Conservation (phyloP, 352 stramenopile species). For the Globisporangium okanoganense region DNA sequence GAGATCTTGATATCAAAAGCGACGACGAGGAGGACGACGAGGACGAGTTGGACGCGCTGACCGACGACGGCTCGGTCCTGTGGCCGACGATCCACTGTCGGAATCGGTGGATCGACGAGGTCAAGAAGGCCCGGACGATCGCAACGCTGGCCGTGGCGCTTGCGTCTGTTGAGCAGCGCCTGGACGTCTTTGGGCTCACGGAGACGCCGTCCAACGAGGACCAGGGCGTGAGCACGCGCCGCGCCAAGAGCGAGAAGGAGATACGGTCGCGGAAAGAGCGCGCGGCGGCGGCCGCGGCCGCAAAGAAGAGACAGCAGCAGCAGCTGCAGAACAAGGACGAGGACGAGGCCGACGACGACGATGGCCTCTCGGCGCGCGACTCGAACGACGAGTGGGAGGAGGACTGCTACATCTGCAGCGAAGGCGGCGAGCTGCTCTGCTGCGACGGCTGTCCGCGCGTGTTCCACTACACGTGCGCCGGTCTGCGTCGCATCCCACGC, state of each 20-base stretch:
- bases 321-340: slow-evolving; percentile 47
- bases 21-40: slow-evolving; percentile 79
- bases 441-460: slow-evolving; percentile 90
- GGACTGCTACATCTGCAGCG: slow-evolving; percentile 87
- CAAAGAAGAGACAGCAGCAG: slow-evolving; percentile 58
- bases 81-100: slow-evolving; percentile 75
- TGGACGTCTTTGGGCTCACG: slow-evolving; percentile 63
- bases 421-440: slow-evolving; percentile 82
- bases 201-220: slow-evolving; percentile 34
- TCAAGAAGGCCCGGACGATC: slow-evolving; percentile 51
- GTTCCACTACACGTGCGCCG: slow-evolving; percentile 89
- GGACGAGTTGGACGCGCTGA: slow-evolving; percentile 55
- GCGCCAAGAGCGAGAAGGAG: slow-evolving; percentile 67
- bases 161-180: slow-evolving; percentile 58
- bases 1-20: slow-evolving; percentile 51
- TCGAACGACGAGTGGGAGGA: slow-evolving; percentile 85
- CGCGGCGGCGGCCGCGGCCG: slow-evolving; percentile 20
- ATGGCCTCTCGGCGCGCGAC: slow-evolving; percentile 25
- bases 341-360: slow-evolving; percentile 24
- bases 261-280: slow-evolving; percentile 69
- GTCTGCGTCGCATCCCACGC: slow-evolving; percentile 68
- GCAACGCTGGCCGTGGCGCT: slow-evolving; percentile 54
- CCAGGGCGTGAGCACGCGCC: slow-evolving; percentile 34
- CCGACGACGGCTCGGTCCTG: slow-evolving; percentile 55
- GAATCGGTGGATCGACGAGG: slow-evolving; percentile 62